These are phyloP conservation scores for Vigna trinervia DNA, from an alignment of 306 rosid species.

Conservation along the genomic window DNA sequence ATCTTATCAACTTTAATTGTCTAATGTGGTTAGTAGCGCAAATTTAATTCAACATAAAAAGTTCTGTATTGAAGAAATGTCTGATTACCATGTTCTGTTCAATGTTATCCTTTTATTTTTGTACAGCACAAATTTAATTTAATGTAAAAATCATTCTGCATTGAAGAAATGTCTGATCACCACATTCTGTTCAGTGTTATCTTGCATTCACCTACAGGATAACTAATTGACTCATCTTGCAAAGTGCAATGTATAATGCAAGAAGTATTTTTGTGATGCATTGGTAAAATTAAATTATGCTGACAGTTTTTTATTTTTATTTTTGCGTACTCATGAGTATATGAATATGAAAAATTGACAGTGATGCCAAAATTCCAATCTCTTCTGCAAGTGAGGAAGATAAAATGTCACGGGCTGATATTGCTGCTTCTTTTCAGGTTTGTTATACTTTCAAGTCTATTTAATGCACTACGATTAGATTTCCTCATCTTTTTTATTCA, in stretches of 20 bases:
- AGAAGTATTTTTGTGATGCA: constrained; percentile 1
- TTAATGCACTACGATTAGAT: constrained; percentile 6
- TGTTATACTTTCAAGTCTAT: constrained; percentile 35
- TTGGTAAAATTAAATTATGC: constrained; percentile 33
- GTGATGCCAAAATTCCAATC: constrained; percentile 79
- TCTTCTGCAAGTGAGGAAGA: constrained; percentile 74
- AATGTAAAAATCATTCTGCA: neutral
- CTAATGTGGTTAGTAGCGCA: constrained; percentile 1
- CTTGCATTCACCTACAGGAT: constrained; percentile 6
- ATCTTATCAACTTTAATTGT: constrained; percentile 19
- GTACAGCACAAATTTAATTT: neutral
- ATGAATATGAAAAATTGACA: constrained; percentile 47
- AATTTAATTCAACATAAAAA: constrained; percentile 3
- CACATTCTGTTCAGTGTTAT: constrained; percentile 21
- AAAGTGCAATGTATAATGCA: constrained; percentile 20
- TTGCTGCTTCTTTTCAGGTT: constrained; percentile 99
- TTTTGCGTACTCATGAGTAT: constrained; percentile 37
- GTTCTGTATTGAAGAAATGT: neutral
- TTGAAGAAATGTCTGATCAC: constrained; percentile 14
- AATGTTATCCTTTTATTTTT: neutral
- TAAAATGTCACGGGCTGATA: constrained; percentile 82
- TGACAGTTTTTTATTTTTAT: neutral
- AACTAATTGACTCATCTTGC: constrained; percentile 17
- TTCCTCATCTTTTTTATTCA: constrained; percentile 18
- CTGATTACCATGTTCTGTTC: constrained; percentile 27